Conservation (phyloP, 208 protist genomes). For the Cochliopodium minus region DNA sequence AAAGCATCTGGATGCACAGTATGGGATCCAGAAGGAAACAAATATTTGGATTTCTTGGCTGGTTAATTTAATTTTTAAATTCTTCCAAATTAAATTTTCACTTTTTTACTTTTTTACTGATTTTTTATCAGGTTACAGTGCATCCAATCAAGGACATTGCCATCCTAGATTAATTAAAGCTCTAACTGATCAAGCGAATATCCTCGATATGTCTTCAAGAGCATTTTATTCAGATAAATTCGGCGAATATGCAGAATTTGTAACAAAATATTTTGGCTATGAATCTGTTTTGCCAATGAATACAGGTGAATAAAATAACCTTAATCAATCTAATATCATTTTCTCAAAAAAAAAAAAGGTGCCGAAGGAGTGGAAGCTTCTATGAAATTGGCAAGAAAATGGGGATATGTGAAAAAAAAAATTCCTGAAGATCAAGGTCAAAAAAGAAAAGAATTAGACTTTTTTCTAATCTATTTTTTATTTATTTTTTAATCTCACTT, state of each 20-base stretch:
- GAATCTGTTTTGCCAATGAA: slow-evolving; percentile 73
- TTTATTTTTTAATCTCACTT: background rate
- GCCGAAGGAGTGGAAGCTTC: slow-evolving; percentile 61
- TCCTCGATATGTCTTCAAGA: slow-evolving; percentile 39
- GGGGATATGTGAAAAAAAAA: slow-evolving; percentile 60
- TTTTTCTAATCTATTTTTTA: background rate
- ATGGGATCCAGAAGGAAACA: slow-evolving; percentile 63
- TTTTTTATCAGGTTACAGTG: slow-evolving; percentile 65
- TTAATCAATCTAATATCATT: too few relatives aligned
- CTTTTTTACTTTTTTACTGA: too few relatives aligned
- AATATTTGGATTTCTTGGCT: slow-evolving; percentile 55
- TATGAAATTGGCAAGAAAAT: slow-evolving; percentile 65
- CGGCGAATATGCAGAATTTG: slow-evolving; percentile 34
- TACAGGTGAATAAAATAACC: slow-evolving; percentile 62
- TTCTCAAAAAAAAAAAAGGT: too few relatives aligned
- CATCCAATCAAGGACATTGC: slow-evolving; percentile 75
- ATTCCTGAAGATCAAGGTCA: slow-evolving; percentile 39
- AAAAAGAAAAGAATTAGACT: too few relatives aligned
- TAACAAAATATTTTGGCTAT: slow-evolving; percentile 42
- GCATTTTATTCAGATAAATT: slow-evolving; percentile 53
- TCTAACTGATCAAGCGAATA: slow-evolving; percentile 42
- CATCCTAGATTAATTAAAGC: slow-evolving; percentile 62
- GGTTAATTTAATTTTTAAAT: background rate
- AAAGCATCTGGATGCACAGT: slow-evolving; percentile 43
- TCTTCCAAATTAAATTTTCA: background rate